Percentiles rank a stretch among this genome's conserved stretches.
These are phyloP conservation scores for Epichloe brachyelytri DNA, from an alignment of 2,329 filamentous ascomycete genomes.

Conservation along the genomic window DNA sequence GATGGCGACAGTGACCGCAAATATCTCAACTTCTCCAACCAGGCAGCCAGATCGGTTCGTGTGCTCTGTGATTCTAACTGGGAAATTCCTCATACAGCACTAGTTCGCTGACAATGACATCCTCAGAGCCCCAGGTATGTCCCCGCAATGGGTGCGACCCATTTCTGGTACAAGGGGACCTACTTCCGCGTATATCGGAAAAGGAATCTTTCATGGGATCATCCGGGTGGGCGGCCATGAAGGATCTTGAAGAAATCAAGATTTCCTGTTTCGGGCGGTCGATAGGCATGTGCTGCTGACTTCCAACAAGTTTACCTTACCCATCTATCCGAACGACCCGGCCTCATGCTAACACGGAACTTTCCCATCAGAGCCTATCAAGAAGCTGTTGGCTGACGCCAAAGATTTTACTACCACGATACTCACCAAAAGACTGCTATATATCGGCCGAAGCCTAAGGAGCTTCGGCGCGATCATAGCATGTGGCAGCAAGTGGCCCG, in stretches of 20 bases:
- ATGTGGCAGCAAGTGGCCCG: constrained; percentile 45
- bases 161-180: constrained; percentile 40
- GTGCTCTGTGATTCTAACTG: too few species aligned
- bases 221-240: constrained; percentile 25
- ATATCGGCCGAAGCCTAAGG: constrained; percentile 37
- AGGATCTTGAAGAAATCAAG: constrained; percentile 38
- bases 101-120: too few species aligned
- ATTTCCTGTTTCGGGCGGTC: constrained; percentile 43
- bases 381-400: constrained; percentile 38
- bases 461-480: constrained; percentile 31
- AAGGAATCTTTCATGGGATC: constrained; percentile 28
- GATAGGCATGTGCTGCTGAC: constrained; percentile 13
- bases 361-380: constrained; percentile 33
- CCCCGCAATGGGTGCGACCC: constrained; percentile 38
- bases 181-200: constrained; percentile 36
- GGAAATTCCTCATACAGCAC: too few species aligned
- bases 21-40: constrained; percentile 47
- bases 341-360: not conserved
- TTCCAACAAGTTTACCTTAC: too few species aligned
- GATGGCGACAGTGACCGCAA: constrained; percentile 22
- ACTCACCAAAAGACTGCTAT: constrained; percentile 45
- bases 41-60: constrained; percentile 21
- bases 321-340: too few species aligned
- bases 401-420: constrained; percentile 38
- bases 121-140: constrained; percentile 35